These are phyloP conservation scores for Calamus simplicifolius DNA, from an alignment of 176 grass and related monocot species.

Conservation along the genomic window DNA sequence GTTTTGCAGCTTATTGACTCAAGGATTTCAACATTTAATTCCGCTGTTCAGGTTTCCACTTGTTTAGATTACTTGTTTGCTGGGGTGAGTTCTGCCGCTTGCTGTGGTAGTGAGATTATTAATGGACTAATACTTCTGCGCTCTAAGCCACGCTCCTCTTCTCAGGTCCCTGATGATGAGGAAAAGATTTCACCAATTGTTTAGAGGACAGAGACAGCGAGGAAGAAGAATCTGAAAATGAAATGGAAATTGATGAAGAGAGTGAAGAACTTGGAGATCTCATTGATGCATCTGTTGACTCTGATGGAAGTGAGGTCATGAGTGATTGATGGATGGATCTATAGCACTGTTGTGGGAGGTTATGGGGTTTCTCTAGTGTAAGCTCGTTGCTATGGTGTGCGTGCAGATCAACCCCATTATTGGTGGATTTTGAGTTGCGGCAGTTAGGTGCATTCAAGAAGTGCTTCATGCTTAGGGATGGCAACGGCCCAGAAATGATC, in stretches of 20 bases:
- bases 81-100: conserved; percentile 35
- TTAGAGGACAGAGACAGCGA: conserved; percentile 89
- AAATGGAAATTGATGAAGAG: conserved; percentile 57
- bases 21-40: conserved; percentile 69
- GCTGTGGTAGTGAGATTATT: not conserved
- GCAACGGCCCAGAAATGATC: no score
- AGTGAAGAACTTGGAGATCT: conserved; percentile 36
- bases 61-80: conserved; percentile 63
- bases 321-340: conserved; percentile 28
- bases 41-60: conserved; percentile 62
- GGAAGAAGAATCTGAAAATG: conserved; percentile 58
- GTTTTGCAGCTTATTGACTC: conserved; percentile 73
- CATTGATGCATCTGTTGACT: conserved; percentile 53
- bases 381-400: no score
- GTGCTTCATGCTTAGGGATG: no score
- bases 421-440: no score
- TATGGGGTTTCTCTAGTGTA: no score
- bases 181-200: conserved; percentile 34
- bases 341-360: no score
- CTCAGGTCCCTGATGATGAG: conserved; percentile 57
- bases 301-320: conserved; percentile 70
- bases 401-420: no score
- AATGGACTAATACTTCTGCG: not conserved
- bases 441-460: no score
- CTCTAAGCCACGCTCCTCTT: conserved; percentile 1